Percentiles rank a stretch among this genome's conserved stretches.
phyloP scores from a whole-genome alignment of 768 basidiomycete species.

The Mycena maculata region DNA sequence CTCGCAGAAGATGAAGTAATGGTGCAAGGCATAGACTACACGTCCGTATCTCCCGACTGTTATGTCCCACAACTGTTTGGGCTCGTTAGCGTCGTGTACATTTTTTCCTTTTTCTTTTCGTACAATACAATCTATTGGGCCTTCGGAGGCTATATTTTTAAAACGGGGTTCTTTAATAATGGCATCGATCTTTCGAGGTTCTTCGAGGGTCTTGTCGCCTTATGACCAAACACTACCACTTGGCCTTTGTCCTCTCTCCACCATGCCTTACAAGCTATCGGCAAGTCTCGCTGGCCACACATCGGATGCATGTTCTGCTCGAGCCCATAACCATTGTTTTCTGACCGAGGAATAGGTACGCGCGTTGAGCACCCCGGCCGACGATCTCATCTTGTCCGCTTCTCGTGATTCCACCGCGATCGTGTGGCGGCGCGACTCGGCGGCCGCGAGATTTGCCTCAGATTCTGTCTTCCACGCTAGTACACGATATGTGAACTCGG shows the following conservation, averaged over 20 bases:
- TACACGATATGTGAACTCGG: conserved; percentile 82
- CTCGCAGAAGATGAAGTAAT: conserved; percentile 93
- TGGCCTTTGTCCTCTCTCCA: conserved; percentile 23
- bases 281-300: conserved; percentile 77
- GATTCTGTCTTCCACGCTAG: conserved; percentile 69
- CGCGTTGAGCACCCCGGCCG: conserved; percentile 78
- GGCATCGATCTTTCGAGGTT: conserved; percentile 26
- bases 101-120: conserved; percentile 50
- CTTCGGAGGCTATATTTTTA: conserved; percentile 21
- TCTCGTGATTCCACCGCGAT: conserved; percentile 94
- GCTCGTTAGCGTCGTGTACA: conserved; percentile 92
- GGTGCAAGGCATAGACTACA: conserved; percentile 89
- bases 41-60: conserved; percentile 89
- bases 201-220: conserved; percentile 15
- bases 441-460: conserved; percentile 63
- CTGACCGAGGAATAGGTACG: conserved; percentile 72
- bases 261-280: conserved; percentile 83
- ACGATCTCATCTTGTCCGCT: conserved; percentile 86
- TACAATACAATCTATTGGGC: conserved; percentile 24
- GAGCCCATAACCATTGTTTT: conserved; percentile 23
- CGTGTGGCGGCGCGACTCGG: conserved; percentile 74
- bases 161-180: conserved; percentile 21
- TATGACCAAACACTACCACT: conserved; percentile 24
- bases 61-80: conserved; percentile 66
- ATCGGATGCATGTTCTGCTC: conserved; percentile 69